Evolutionary conservation across 2,329 filamentous ascomycete genomes (phyloP).

Genomic region (Berkeleyomyces basicola): DNA sequence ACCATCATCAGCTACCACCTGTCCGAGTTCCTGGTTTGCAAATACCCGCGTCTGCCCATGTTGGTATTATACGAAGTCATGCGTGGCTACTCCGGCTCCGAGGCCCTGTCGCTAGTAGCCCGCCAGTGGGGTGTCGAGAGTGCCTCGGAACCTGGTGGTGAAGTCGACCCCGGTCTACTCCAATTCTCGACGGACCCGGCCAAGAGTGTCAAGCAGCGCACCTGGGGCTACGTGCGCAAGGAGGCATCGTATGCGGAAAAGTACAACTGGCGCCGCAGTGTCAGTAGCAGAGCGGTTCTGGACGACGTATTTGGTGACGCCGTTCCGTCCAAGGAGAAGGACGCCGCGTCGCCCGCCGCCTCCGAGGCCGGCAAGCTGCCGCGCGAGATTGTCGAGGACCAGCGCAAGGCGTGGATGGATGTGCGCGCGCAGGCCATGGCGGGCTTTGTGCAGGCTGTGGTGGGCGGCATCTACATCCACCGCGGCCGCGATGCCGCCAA

Average conservation of each 20-base stretch:
- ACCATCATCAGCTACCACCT: conserved; percentile 80
- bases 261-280: conserved; percentile 46
- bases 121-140: conserved; percentile 82
- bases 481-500: conserved; percentile 63
- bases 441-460: conserved; percentile 65
- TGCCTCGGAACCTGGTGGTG: conserved; percentile 71
- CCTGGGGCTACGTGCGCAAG: conserved; percentile 34
- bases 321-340: conserved; percentile 19
- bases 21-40: conserved; percentile 72
- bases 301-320: conserved; percentile 72
- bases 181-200: conserved; percentile 49
- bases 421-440: conserved; percentile 60
- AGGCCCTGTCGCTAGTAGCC: conserved; percentile 56
- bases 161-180: conserved; percentile 81
- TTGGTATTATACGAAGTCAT: conserved; percentile 73
- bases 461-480: conserved; percentile 77
- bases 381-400: conserved; percentile 12
- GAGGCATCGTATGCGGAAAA: conserved; percentile 30
- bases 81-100: conserved; percentile 64
- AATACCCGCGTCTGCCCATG: conserved; percentile 82
- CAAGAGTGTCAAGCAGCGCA: conserved; percentile 28
- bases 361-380: conserved; percentile 14
- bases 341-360: neutral
- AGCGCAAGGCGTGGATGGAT: conserved; percentile 32
- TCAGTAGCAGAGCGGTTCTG: conserved; percentile 62